Conservation (phyloP, 371 early-diverging fungal genomes). For the Cokeromyces recurvatus region DNA sequence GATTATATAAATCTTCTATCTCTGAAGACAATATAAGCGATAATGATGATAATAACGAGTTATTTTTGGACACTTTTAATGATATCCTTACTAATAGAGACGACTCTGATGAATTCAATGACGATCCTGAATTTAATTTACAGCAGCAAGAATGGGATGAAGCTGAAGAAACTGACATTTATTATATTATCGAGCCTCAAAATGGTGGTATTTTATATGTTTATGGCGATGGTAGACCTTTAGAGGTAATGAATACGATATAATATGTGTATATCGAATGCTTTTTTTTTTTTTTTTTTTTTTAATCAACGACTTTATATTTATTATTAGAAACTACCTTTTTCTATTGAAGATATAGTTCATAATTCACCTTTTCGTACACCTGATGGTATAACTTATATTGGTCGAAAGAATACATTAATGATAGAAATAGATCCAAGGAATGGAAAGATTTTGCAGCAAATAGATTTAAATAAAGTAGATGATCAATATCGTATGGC, state of each 20-base stretch:
- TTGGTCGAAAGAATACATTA: constrained; percentile 61
- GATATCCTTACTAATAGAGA: constrained; percentile 6
- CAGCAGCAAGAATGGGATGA: constrained; percentile 5
- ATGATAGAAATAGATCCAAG: constrained; percentile 70
- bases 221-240: constrained; percentile 50
- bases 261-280: not conserved
- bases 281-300: not conserved
- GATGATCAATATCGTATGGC: constrained; percentile 15
- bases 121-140: constrained; percentile 6
- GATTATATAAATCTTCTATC: constrained; percentile 2
- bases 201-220: constrained; percentile 71
- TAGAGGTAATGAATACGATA: constrained; percentile 56
- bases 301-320: not conserved
- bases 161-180: constrained; percentile 19
- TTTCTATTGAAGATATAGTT: constrained; percentile 68
- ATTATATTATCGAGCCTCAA: constrained; percentile 79
- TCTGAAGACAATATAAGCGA: constrained; percentile 6
- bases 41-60: not conserved
- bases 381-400: constrained; percentile 57
- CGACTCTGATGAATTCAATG: not conserved
- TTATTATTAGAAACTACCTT: constrained; percentile 58
- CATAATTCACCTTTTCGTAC: constrained; percentile 55
- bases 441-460: constrained; percentile 57
- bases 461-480: constrained; percentile 43
- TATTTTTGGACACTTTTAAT: constrained; percentile 7